Conservation (phyloP, 352 stramenopile species). For the Blastocystis sp. region DNA sequence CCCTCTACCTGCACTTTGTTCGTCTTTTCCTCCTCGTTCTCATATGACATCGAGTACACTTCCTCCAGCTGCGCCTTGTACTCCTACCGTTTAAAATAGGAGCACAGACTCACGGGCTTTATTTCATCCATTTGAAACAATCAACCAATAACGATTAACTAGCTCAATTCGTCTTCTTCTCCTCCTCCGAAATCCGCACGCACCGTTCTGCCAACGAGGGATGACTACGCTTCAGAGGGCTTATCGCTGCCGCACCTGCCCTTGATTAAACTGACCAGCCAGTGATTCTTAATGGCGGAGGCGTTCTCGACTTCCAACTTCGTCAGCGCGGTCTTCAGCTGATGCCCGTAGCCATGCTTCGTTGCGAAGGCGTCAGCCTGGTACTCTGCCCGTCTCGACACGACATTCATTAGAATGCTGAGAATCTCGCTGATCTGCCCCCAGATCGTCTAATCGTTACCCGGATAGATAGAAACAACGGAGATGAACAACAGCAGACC, state of each 20-base stretch:
- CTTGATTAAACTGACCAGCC: conserved; percentile 74
- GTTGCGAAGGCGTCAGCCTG: conserved; percentile 79
- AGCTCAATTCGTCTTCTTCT: conserved; percentile 45
- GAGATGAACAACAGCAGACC: conserved; percentile 79
- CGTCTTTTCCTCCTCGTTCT: conserved; percentile 20
- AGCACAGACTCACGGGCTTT: not conserved
- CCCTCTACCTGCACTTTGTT: not conserved
- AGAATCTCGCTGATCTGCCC: conserved; percentile 6
- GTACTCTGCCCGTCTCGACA: conserved; percentile 36
- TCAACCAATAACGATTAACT: conserved; percentile 17
- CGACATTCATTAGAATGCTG: conserved; percentile 1
- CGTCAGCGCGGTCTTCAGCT: conserved; percentile 78
- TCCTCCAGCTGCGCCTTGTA: not conserved
- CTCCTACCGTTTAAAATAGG: not conserved
- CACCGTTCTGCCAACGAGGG: conserved; percentile 79
- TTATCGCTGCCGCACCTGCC: conserved; percentile 39
- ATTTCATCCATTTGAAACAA: conserved; percentile 15
- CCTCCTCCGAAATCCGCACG: conserved; percentile 73
- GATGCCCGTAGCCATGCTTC: conserved; percentile 75
- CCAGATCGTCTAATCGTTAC: conserved; percentile 43
- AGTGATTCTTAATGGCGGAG: conserved; percentile 81
- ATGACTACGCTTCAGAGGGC: conserved; percentile 80
- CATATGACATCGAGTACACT: conserved; percentile 2
- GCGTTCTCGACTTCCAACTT: conserved; percentile 82
- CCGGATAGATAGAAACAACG: not conserved